Conservation (phyloP, 140 eudicot species). For the Stevia rebaudiana region DNA sequence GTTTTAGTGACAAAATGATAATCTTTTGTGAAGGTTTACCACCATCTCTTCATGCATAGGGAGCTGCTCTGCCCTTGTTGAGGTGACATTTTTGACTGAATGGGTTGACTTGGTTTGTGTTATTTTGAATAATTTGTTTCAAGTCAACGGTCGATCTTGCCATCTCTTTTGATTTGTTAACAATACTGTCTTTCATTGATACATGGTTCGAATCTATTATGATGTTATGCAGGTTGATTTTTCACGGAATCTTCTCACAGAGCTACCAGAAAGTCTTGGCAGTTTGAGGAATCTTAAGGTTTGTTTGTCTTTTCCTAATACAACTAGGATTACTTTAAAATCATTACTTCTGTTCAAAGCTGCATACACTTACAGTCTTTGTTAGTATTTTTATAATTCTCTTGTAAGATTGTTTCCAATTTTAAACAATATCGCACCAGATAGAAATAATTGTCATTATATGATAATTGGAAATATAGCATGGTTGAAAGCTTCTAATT, state of each 20-base stretch:
- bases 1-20: constrained; percentile 7
- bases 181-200: background rate
- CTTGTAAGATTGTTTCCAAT: background rate
- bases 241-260: constrained; percentile 73
- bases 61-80: constrained; percentile 56
- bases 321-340: background rate
- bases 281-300: constrained; percentile 69
- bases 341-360: background rate
- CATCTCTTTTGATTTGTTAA: background rate
- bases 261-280: constrained; percentile 73
- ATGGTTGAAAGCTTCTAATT: too few species aligned
- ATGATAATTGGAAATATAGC: too few species aligned
- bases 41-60: constrained; percentile 68
- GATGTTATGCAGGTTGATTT: constrained; percentile 67
- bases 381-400: background rate
- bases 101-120: background rate
- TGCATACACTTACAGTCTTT: background rate
- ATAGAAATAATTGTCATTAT: background rate
- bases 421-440: background rate
- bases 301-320: background rate
- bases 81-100: background rate
- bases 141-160: background rate
- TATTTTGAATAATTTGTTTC: background rate
- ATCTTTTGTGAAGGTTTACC: constrained; percentile 48
- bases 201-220: constrained; percentile 24